Evolutionary conservation across 257 asterid genomes (phyloP).

Genomic region (Echites panduratus): DNA sequence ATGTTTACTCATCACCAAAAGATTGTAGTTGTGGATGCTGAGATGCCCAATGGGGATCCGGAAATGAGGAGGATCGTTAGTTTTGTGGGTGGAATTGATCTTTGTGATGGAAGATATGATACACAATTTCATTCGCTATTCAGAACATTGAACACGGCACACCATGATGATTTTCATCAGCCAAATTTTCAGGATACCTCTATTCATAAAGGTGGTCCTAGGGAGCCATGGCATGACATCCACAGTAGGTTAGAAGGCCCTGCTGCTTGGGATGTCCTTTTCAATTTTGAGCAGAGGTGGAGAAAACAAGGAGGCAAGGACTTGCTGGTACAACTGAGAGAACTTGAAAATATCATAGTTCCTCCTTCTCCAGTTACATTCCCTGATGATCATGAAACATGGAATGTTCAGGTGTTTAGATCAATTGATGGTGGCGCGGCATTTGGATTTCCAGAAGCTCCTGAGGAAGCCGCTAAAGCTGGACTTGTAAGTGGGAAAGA

Average conservation of each 20-base stretch:
- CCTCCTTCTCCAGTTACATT: slow-evolving; percentile 50
- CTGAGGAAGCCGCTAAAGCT: slow-evolving; percentile 53
- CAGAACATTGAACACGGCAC: slow-evolving; percentile 46
- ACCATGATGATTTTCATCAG: slow-evolving; percentile 59
- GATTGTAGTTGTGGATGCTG: slow-evolving; percentile 49
- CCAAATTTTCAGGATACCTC: slow-evolving; percentile 45
- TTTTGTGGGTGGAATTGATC: slow-evolving; percentile 68
- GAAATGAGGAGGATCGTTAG: slow-evolving; percentile 52
- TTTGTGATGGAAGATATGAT: slow-evolving; percentile 67
- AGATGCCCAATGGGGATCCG: slow-evolving; percentile 37
- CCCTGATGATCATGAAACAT: slow-evolving; percentile 56
- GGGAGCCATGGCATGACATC: slow-evolving; percentile 83
- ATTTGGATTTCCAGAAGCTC: slow-evolving; percentile 59
- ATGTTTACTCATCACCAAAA: slow-evolving; percentile 78
- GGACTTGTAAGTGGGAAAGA: slow-evolving; percentile 72
- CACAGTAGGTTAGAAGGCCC: slow-evolving; percentile 61
- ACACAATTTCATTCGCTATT: slow-evolving; percentile 63
- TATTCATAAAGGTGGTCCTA: slow-evolving; percentile 53
- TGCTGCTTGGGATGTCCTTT: slow-evolving; percentile 66
- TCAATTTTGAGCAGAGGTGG: slow-evolving; percentile 75
- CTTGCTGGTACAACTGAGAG: slow-evolving; percentile 39
- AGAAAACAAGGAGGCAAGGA: slow-evolving; percentile 47
- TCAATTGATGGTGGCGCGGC: slow-evolving; percentile 87
- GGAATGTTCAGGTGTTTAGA: slow-evolving; percentile 70
- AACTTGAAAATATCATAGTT: slow-evolving; percentile 31